Evolutionary conservation across 441 rosid genomes (phyloP).

Genomic region (Erysimum pusillum): DNA sequence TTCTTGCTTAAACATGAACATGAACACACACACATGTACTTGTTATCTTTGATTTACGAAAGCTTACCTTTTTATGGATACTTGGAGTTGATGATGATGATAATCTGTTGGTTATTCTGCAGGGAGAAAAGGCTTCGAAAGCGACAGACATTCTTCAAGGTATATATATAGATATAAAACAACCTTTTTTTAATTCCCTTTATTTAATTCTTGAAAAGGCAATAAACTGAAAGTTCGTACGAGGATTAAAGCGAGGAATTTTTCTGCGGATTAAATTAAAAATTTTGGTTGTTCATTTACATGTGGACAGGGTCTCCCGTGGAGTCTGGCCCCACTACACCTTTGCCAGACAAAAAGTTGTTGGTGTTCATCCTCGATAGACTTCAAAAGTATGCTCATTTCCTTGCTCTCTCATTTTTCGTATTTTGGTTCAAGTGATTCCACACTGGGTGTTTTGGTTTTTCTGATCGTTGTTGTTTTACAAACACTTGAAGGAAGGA

Average conservation of each 20-base stretch:
- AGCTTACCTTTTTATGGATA: not conserved
- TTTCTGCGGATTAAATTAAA: constrained; percentile 36
- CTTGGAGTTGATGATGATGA: constrained; percentile 32
- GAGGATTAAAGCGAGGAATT: constrained; percentile 39
- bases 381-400: constrained; percentile 82
- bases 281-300: constrained; percentile 41
- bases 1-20: constrained; percentile 32
- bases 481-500: constrained; percentile 77
- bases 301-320: constrained; percentile 70
- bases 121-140: constrained; percentile 81
- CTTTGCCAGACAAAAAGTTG: constrained; percentile 96
- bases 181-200: not conserved
- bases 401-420: constrained; percentile 7
- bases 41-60: constrained; percentile 18
- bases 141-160: constrained; percentile 80
- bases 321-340: constrained; percentile 78
- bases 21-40: constrained; percentile 9
- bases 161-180: constrained; percentile 37
- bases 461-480: constrained; percentile 27
- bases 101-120: constrained; percentile 47
- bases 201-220: constrained; percentile 46
- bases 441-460: constrained; percentile 32
- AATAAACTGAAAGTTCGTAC: constrained; percentile 29
- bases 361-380: constrained; percentile 88
- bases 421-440: constrained; percentile 16